A percentile compares a stretch with the other conserved stretches of the same genome.
phyloP scores from a whole-genome alignment of 345 rosid genomes.

The Syzygium aqueum region DNA sequence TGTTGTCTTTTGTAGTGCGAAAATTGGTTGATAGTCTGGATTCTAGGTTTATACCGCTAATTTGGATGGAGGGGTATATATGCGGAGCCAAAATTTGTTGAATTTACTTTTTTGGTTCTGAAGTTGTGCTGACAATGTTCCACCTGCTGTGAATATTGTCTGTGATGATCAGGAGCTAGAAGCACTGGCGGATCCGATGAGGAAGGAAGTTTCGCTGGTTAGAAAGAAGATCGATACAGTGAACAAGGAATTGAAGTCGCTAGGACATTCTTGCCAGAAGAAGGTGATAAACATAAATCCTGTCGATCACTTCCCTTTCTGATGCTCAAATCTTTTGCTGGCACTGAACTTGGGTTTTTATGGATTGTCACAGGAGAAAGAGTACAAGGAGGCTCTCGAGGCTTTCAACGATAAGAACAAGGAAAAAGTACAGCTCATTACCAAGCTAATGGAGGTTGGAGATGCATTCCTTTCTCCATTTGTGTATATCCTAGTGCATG shows the following conservation, averaged over 20 bases:
- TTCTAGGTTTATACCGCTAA: not conserved
- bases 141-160: not conserved
- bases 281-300: conserved; percentile 12
- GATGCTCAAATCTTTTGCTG: not conserved
- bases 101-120: not conserved
- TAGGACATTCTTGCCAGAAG: conserved; percentile 34
- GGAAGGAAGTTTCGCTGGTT: conserved; percentile 28
- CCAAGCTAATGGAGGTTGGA: conserved; percentile 34
- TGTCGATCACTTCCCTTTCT: not conserved
- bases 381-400: conserved; percentile 35
- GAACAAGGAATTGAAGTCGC: conserved; percentile 28
- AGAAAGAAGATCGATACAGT: conserved; percentile 34
- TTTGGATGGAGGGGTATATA: not conserved
- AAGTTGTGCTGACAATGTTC: not conserved
- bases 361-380: conserved; percentile 23
- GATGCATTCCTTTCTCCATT: not conserved
- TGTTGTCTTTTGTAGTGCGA: not conserved
- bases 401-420: conserved; percentile 34
- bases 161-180: conserved; percentile 54
- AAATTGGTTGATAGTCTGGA: not conserved
- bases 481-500: not conserved
- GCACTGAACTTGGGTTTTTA: not conserved
- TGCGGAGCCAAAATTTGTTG: not conserved
- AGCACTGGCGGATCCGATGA: conserved; percentile 30
- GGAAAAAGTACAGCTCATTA: conserved; percentile 29